A percentile compares a stretch with the other conserved stretches of the same genome.
Conservation (phyloP, 306 rosid species). For the Casuarina cunninghamiana region DNA sequence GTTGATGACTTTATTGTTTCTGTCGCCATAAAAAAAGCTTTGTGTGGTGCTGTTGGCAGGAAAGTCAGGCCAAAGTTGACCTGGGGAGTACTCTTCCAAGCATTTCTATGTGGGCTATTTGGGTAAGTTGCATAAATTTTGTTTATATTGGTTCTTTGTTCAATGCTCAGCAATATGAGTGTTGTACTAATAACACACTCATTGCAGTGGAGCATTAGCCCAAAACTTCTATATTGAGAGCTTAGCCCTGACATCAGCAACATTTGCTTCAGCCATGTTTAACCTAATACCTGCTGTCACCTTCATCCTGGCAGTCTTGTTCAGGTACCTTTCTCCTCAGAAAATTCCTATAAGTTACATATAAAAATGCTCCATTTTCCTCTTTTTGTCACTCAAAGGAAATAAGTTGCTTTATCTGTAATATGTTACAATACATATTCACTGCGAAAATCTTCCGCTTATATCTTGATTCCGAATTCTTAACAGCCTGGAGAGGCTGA, state of each 20-base stretch:
- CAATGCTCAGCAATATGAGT: too few relatives aligned
- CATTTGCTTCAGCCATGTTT: constrained; percentile 59
- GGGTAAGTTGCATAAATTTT: constrained; percentile 47
- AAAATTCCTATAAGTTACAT: too few relatives aligned
- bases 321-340: constrained; percentile 29
- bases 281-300: constrained; percentile 70
- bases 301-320: constrained; percentile 53
- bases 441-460: too few relatives aligned
- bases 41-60: constrained; percentile 35
- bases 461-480: background rate
- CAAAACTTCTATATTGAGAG: constrained; percentile 60
- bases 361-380: too few relatives aligned
- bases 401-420: too few relatives aligned
- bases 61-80: constrained; percentile 61
- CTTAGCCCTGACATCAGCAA: constrained; percentile 59
- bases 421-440: too few relatives aligned
- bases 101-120: constrained; percentile 69
- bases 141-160: background rate
- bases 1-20: too few relatives aligned
- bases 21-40: too few relatives aligned
- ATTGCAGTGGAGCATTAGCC: constrained; percentile 53
- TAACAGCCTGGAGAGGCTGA: constrained; percentile 49
- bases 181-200: background rate
- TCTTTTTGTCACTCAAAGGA: too few relatives aligned
- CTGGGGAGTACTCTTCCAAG: constrained; percentile 51